phyloP scores from a whole-genome alignment of 345 rosid genomes.

The Leavenworthia alabamica region DNA sequence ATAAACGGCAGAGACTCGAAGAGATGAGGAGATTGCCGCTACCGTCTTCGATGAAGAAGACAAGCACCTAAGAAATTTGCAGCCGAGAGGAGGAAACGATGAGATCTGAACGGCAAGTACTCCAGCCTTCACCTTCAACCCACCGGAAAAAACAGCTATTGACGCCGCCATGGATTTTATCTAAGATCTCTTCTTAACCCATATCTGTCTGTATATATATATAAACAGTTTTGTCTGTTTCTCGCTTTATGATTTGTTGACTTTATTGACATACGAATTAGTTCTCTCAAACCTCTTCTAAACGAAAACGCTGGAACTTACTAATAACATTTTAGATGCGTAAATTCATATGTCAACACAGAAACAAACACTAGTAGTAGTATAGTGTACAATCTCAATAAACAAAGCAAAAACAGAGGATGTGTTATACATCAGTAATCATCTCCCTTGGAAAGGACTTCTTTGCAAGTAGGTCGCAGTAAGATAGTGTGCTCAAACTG shows the following conservation, averaged over 20 bases:
- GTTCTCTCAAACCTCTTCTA: no score
- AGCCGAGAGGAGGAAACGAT: conserved; percentile 26
- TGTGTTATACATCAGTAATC: conserved; percentile 56
- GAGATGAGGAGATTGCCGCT: conserved; percentile 17
- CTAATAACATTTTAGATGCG: not conserved
- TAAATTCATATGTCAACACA: not conserved
- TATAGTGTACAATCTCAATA: conserved; percentile 14
- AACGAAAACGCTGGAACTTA: not conserved
- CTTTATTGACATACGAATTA: not conserved
- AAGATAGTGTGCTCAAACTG: conserved; percentile 90
- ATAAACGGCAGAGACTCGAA: not conserved
- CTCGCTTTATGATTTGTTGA: not conserved
- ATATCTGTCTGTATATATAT: not conserved
- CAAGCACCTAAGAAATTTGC: conserved; percentile 5
- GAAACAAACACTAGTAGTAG: not conserved
- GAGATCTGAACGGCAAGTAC: conserved; percentile 21
- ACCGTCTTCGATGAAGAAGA: not conserved
- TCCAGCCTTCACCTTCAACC: conserved; percentile 24
- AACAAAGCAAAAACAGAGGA: not conserved
- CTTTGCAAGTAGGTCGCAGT: conserved; percentile 95
- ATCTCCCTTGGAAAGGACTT: conserved; percentile 83
- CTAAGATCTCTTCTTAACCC: not conserved
- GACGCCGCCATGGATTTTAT: conserved; percentile 24
- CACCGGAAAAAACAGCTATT: conserved; percentile 21
- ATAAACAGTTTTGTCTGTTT: not conserved